Percentiles rank a stretch among this genome's conserved stretches.
phyloP scores from a whole-genome alignment of 352 stramenopile species.

The Blastocystis sp. region DNA sequence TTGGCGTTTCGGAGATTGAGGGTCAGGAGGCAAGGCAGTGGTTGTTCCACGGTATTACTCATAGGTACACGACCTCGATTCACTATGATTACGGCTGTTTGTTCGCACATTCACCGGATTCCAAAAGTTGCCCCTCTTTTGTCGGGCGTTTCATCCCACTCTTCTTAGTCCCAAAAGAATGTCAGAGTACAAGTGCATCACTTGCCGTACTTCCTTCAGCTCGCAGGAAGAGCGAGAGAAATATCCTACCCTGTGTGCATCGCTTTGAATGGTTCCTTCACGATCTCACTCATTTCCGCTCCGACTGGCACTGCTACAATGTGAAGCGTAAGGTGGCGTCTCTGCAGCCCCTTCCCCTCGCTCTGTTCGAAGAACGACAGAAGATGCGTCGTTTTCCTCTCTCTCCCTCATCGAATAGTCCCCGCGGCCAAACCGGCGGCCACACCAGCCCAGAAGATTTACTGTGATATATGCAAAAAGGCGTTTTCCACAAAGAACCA shows the following conservation, averaged over 20 bases:
- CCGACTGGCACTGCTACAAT: conserved; percentile 76
- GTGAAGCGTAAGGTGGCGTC: conserved; percentile 85
- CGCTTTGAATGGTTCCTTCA: conserved; percentile 27
- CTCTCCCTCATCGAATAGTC: conserved; percentile 75
- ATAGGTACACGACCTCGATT: conserved; percentile 26
- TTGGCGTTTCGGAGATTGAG: conserved; percentile 51
- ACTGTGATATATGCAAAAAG: conserved; percentile 81
- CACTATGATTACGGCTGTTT: conserved; percentile 45
- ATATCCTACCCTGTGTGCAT: conserved; percentile 10
- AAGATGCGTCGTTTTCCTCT: conserved; percentile 76
- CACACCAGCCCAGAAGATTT: conserved; percentile 54
- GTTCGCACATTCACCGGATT: neutral
- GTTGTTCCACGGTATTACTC: neutral
- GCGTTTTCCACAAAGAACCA: conserved; percentile 80
- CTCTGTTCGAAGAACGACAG: conserved; percentile 81
- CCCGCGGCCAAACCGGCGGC: conserved; percentile 75
- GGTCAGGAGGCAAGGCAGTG: conserved; percentile 38
- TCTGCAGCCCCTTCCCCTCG: conserved; percentile 79
- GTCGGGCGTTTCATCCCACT: neutral
- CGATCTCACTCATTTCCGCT: conserved; percentile 56
- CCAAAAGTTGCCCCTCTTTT: neutral
- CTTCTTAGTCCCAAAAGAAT: neutral
- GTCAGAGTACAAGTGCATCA: conserved; percentile 57
- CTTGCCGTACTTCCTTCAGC: conserved; percentile 31
- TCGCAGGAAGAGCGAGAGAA: conserved; percentile 57